Base-by-base conservation (phyloP, 2,329 filamentous ascomycete genomes). In the Paraphaeosphaeria minitans region DNA sequence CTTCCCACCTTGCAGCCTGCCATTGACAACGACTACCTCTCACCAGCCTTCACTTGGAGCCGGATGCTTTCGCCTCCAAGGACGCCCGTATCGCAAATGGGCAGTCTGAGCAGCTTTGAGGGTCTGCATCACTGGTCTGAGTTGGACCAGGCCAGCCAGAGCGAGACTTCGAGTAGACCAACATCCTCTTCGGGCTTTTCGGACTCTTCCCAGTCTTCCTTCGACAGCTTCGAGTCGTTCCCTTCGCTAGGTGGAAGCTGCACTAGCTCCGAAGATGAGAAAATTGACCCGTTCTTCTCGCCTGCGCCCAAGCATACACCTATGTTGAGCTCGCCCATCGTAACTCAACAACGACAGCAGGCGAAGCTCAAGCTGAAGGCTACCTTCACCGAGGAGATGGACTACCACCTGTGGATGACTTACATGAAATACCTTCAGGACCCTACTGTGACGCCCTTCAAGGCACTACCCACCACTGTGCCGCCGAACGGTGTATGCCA, bases 361-460 rank as follows among this genome's bases (percentile, higher is more conserved):
- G 81, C 80, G 69, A 79, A 80, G 59, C 66, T 78, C 54, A 82
- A 79, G 68, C 72, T 78, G 37, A 75, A 74, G 52, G 76, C 75
- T 6, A 78, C 75, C 42, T 89, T 86, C 83, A 87, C 83, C 5
- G 77, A 82, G 45, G 85, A 87, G 53, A 88, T 88, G 85, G 87
- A 89, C 69, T 82, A 84, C 56, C 87, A 89, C 68, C 75, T 89
- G 33, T 88, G 87, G 86, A 84, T 86, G 69, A 87, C 85, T 9
- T 89, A 88, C 74, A 84, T 87, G 76, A 80, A 82, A 54, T 88
- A 88, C 70, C 77, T 89, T n/a, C 84, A 87, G 61, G 86, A 89
- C 71, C 87, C 87, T 21, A 86, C 84, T 3, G 82, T 88, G 49
- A 89, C 87, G 1, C 87, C 87, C 0, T 89, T 89, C 80, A 89